phyloP scores from a whole-genome alignment of 257 asterid genomes.

The Capsicum rhomboideum region DNA sequence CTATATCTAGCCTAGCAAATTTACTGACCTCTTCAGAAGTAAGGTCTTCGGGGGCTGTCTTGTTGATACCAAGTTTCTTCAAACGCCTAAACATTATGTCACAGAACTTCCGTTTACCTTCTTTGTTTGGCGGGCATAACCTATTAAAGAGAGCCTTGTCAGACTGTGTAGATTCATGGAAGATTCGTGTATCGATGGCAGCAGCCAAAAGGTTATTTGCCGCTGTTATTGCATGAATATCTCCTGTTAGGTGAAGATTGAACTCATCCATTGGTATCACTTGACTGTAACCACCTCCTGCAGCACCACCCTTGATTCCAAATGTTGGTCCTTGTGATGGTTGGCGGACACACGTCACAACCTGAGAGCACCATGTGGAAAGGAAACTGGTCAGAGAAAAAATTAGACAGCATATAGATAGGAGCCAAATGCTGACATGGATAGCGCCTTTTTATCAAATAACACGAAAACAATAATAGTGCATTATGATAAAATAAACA shows the following conservation, averaged over 20 bases:
- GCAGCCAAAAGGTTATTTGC: conserved; percentile 97
- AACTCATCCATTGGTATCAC: conserved; percentile 99
- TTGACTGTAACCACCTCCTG: conserved; percentile 99
- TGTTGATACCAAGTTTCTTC: conserved; percentile 74
- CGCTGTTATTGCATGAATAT: conserved; percentile 96
- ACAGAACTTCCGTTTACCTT: conserved; percentile 64
- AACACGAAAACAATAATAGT: neutral
- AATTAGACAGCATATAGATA: neutral
- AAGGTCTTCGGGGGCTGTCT: conserved; percentile 80
- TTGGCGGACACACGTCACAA: conserved; percentile 82
- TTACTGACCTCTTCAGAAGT: conserved; percentile 72
- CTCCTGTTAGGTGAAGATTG: conserved; percentile 95
- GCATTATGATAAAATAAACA: neutral
- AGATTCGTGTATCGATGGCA: conserved; percentile 86
- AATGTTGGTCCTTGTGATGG: conserved; percentile 98
- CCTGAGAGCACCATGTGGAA: conserved; percentile 35
- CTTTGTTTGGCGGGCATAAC: conserved; percentile 76
- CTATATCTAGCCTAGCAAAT: conserved; percentile 88
- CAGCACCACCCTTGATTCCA: conserved; percentile 98
- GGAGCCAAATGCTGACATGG: neutral
- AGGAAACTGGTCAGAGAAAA: neutral
- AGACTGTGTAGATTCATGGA: conserved; percentile 84
- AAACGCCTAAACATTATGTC: conserved; percentile 78
- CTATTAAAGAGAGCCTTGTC: conserved; percentile 93
- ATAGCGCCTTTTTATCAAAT: neutral